Conservation (phyloP, 2,329 filamentous ascomycete species). For the Exophiala alcalophila region DNA sequence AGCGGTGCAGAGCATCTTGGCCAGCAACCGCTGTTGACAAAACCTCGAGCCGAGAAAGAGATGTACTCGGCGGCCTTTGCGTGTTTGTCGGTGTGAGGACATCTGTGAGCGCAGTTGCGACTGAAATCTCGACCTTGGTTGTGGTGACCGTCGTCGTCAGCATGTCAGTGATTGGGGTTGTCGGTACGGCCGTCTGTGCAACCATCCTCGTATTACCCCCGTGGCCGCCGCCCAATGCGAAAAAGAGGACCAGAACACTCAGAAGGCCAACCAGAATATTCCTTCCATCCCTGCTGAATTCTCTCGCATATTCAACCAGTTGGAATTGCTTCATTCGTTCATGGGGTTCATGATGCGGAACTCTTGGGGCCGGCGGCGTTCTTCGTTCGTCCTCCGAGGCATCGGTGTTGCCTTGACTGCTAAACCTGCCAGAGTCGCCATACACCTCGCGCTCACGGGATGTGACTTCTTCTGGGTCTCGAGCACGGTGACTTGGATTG, state of each 20-base stretch:
- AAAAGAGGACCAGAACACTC: conserved; percentile 42
- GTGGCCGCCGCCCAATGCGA: conserved; percentile 31
- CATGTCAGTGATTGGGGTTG: conserved; percentile 6
- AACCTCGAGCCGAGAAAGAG: too few relatives aligned
- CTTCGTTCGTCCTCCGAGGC: conserved; percentile 19
- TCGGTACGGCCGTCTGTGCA: not conserved
- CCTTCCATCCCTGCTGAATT: conserved; percentile 52
- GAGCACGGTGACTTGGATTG: not conserved
- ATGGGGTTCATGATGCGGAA: too few relatives aligned
- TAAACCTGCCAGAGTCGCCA: conserved; percentile 15
- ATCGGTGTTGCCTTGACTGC: conserved; percentile 30
- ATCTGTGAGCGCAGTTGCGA: conserved; percentile 12
- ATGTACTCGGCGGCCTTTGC: too few relatives aligned
- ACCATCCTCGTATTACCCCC: not conserved
- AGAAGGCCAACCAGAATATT: conserved; percentile 53
- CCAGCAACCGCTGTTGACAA: too few relatives aligned
- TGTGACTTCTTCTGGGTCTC: conserved; percentile 5
- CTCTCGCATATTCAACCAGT: conserved; percentile 52
- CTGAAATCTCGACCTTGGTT: conserved; percentile 13
- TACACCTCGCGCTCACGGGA: conserved; percentile 26
- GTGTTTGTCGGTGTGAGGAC: not conserved
- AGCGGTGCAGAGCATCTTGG: too few relatives aligned
- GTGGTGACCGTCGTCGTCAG: conserved; percentile 19
- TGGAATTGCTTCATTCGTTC: too few relatives aligned
- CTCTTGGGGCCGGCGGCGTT: conserved; percentile 5